phyloP scores from a whole-genome alignment of 2,329 filamentous ascomycete species.

The Penicillium griseofulvum region DNA sequence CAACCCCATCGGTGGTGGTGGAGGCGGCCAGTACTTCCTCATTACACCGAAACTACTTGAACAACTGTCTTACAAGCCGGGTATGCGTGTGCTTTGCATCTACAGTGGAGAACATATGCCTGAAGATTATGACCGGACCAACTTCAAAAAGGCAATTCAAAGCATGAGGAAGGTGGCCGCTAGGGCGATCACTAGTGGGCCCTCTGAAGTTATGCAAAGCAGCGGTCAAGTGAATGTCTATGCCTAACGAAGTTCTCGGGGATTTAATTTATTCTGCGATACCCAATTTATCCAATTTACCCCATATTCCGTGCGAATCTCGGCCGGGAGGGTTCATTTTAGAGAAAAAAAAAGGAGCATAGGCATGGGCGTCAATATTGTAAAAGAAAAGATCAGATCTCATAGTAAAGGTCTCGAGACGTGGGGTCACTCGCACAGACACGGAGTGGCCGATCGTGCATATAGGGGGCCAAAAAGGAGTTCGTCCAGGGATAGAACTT shows the following conservation, averaged over 20 bases:
- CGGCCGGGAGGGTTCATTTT: not conserved
- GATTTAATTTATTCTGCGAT: constrained; percentile 11
- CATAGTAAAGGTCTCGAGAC: not conserved
- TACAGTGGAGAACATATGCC: constrained; percentile 72
- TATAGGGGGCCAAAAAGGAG: constrained; percentile 1
- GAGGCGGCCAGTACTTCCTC: constrained; percentile 80
- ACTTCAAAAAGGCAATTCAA: constrained; percentile 38
- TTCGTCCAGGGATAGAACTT: too few relatives aligned
- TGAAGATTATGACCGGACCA: constrained; percentile 34
- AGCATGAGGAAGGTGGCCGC: constrained; percentile 34
- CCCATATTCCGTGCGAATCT: not conserved
- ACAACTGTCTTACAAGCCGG: constrained; percentile 77
- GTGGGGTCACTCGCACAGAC: constrained; percentile 15
- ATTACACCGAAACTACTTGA: constrained; percentile 96
- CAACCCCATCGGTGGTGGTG: constrained; percentile 27
- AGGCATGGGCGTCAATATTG: too few relatives aligned
- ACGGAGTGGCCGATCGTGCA: constrained; percentile 22
- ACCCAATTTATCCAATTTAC: constrained; percentile 13
- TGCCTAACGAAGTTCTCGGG: constrained; percentile 18
- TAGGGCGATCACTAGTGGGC: constrained; percentile 11
- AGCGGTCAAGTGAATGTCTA: constrained; percentile 21
- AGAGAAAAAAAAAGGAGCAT: not conserved
- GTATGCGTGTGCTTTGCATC: constrained; percentile 93
- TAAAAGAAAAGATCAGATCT: not conserved
- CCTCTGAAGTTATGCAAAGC: constrained; percentile 10